These are phyloP conservation scores for Aspergillus ibericus DNA, from an alignment of 2,329 filamentous ascomycete species.

Conservation along the genomic window DNA sequence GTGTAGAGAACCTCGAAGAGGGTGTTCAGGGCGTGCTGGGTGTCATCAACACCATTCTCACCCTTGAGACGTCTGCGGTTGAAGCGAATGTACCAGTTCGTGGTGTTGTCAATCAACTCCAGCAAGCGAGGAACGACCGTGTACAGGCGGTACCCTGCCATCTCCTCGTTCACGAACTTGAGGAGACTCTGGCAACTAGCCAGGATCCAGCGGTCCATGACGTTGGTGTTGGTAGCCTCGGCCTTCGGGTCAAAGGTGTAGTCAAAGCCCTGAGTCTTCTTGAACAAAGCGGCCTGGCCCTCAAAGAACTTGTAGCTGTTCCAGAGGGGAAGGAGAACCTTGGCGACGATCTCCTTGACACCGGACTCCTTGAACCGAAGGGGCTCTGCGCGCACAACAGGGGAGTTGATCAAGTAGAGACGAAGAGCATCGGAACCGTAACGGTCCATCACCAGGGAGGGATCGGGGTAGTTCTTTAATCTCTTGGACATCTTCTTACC, in stretches of 20 bases:
- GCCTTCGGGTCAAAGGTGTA: conserved; percentile 76
- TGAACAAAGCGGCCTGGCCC: conserved; percentile 78
- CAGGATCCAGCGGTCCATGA: conserved; percentile 95
- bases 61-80: conserved; percentile 90
- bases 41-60: conserved; percentile 81
- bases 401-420: conserved; percentile 95
- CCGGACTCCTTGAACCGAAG: conserved; percentile 87
- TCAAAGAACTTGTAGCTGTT: conserved; percentile 98
- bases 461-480: conserved; percentile 93
- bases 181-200: conserved; percentile 89
- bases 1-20: conserved; percentile 93
- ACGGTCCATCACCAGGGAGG: conserved; percentile 74
- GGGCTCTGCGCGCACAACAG: conserved; percentile 87
- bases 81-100: conserved; percentile 99
- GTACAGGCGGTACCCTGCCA: conserved; percentile 78
- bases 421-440: conserved; percentile 91
- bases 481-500: conserved; percentile 99
- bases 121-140: conserved; percentile 87
- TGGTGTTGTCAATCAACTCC: conserved; percentile 84
- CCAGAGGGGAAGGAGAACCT: conserved; percentile 87
- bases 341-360: conserved; percentile 92
- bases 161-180: conserved; percentile 89
- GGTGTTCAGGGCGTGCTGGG: conserved; percentile 85
- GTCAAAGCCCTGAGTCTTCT: conserved; percentile 77
- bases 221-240: conserved; percentile 76